Percentiles rank a stretch among this genome's conserved stretches.
Conservation (phyloP, 2,329 filamentous ascomycete species). For the Neoscytalidium dimidiatum region DNA sequence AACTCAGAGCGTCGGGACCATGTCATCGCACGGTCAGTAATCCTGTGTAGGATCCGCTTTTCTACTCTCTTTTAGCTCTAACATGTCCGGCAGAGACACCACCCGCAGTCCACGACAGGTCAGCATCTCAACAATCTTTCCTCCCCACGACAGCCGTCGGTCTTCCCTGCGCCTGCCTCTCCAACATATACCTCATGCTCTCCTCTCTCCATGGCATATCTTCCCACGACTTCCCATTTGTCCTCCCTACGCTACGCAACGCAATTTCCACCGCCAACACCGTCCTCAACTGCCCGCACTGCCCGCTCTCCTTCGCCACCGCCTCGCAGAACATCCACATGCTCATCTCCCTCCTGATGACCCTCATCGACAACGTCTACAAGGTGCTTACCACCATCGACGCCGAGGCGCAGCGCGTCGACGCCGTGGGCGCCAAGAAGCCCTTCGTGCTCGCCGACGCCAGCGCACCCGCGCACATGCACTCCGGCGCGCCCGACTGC, state of each 20-base stretch:
- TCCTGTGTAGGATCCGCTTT: not conserved
- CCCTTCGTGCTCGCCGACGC: constrained; percentile 47
- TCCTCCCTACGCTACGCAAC: constrained; percentile 43
- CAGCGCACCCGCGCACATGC: constrained; percentile 42
- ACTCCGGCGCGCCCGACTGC: constrained; percentile 46
- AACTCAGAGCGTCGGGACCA: not conserved
- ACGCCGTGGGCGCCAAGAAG: constrained; percentile 37
- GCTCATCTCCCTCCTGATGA: constrained; percentile 44
- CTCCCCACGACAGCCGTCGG: not conserved
- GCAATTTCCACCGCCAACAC: constrained; percentile 43
- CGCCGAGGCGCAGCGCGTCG: constrained; percentile 38
- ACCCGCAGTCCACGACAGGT: not conserved
- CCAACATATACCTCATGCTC: constrained; percentile 48
- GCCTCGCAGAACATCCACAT: constrained; percentile 49
- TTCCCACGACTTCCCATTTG: constrained; percentile 40
- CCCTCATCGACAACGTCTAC: constrained; percentile 44
- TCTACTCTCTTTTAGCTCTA: not conserved
- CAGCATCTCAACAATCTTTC: not conserved
- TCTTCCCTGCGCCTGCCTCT: constrained; percentile 46
- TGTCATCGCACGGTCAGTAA: not conserved
- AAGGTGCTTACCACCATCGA: constrained; percentile 44
- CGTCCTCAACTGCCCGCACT: constrained; percentile 45
- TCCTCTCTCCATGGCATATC: constrained; percentile 33
- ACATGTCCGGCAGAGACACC: not conserved
- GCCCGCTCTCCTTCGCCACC: constrained; percentile 43